These are phyloP conservation scores for Cystobasidium sp. DNA, from an alignment of 1,284 basidiomycete genomes.

Conservation along the genomic window DNA sequence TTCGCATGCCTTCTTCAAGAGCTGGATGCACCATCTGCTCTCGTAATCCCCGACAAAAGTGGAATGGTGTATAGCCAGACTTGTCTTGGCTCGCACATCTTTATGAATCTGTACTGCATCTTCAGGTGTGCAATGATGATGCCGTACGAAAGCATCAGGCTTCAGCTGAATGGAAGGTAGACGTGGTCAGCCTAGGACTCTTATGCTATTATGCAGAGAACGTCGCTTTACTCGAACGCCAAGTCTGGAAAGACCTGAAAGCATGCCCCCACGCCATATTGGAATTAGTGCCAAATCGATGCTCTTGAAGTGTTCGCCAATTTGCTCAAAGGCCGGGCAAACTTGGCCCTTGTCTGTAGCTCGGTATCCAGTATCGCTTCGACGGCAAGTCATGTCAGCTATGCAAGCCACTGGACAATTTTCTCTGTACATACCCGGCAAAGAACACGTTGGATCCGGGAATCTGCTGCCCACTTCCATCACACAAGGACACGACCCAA, in stretches of 20 bases:
- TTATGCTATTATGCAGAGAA: neutral
- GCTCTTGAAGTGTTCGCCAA: conserved; percentile 51
- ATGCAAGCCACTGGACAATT: neutral
- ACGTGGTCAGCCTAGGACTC: neutral
- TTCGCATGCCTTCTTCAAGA: too few relatives aligned
- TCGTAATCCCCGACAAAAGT: conserved; percentile 49
- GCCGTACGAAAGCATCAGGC: conserved; percentile 49
- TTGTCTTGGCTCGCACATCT: conserved; percentile 45
- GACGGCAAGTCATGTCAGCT: too few relatives aligned
- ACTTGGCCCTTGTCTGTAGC: conserved; percentile 46
- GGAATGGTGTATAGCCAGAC: conserved; percentile 50
- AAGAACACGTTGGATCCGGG: conserved; percentile 46
- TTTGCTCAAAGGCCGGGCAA: conserved; percentile 53
- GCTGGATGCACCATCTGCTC: too few relatives aligned
- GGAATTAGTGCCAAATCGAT: conserved; percentile 54
- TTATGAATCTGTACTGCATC: conserved; percentile 52
- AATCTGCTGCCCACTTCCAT: neutral
- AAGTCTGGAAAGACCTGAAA: conserved; percentile 51
- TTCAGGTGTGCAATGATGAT: conserved; percentile 49
- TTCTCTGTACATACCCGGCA: conserved; percentile 46
- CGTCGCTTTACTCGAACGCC: conserved; percentile 47
- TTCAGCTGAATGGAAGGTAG: conserved; percentile 43
- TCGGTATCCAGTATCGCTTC: conserved; percentile 52
- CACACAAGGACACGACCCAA: conserved; percentile 48
- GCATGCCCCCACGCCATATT: conserved; percentile 53